Conservation (phyloP, 805 yeast genomes). For the Teunomyces panamensis region DNA sequence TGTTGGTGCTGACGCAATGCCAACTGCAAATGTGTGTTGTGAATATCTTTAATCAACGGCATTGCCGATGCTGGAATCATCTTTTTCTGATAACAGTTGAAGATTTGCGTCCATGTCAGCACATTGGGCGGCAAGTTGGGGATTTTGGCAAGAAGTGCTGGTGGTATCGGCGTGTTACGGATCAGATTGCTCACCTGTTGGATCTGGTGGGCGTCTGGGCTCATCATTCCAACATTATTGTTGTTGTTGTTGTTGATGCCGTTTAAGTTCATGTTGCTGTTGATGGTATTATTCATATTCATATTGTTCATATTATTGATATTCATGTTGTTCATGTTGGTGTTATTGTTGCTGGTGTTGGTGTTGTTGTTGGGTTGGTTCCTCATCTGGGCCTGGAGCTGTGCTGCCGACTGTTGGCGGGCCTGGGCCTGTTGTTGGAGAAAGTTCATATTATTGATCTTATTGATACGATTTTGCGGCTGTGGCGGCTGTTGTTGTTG, state of each 20-base stretch:
- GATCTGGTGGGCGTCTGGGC: slow-evolving; percentile 26
- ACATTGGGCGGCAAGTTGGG: slow-evolving; percentile 78
- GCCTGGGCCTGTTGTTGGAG: slow-evolving; percentile 50
- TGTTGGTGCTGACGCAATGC: slow-evolving; percentile 50
- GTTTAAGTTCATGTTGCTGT: slow-evolving; percentile 7
- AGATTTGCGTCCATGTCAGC: slow-evolving; percentile 78
- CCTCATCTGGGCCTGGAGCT: slow-evolving; percentile 28
- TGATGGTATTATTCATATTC: slow-evolving; percentile 7
- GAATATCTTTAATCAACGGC: slow-evolving; percentile 62
- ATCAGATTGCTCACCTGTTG: slow-evolving; percentile 43
- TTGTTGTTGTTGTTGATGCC: slow-evolving; percentile 12
- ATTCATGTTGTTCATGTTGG: slow-evolving; percentile 9
- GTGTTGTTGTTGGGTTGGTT: slow-evolving; percentile 7
- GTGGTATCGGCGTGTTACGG: slow-evolving; percentile 71
- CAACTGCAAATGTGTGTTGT: slow-evolving; percentile 62
- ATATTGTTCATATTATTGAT: neutral
- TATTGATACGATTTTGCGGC: slow-evolving; percentile 6
- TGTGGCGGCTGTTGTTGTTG: slow-evolving; percentile 6
- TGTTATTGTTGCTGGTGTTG: slow-evolving; percentile 9
- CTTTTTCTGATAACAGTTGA: slow-evolving; percentile 58
- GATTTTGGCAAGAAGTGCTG: slow-evolving; percentile 57
- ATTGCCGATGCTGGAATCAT: slow-evolving; percentile 57
- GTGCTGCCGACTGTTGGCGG: slow-evolving; percentile 50
- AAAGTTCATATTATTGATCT: slow-evolving; percentile 20
- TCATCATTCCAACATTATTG: neutral